phyloP scores from a whole-genome alignment of 257 asterid genomes.

The Salvia hispanica region DNA sequence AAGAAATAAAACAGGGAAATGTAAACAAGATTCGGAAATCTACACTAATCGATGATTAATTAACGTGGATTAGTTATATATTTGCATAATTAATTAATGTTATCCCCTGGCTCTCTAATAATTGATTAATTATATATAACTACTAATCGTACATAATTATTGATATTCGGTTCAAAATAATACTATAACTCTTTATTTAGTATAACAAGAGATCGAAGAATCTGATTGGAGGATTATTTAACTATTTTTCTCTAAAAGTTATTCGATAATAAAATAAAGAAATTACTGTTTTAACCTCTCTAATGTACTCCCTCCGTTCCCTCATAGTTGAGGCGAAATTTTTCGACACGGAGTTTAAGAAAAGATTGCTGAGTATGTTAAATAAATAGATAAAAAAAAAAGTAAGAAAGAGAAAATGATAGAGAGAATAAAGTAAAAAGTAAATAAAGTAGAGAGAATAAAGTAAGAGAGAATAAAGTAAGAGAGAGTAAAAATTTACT shows the following conservation, averaged over 20 bases:
- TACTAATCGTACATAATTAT: not conserved
- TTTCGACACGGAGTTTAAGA: too few relatives aligned
- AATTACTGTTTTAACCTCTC: not conserved
- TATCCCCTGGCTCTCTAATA: slow-evolving; percentile 14
- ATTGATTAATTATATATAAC: too few relatives aligned
- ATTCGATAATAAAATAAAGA: not conserved
- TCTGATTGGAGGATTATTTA: not conserved
- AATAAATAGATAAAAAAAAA: too few relatives aligned
- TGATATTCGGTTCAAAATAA: not conserved
- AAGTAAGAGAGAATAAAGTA: too few relatives aligned
- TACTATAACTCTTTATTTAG: not conserved
- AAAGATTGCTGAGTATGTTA: too few relatives aligned
- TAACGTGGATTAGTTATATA: slow-evolving; percentile 25
- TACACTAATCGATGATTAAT: slow-evolving; percentile 20
- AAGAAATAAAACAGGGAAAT: not conserved
- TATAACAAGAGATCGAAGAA: not conserved
- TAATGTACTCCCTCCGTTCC: too few relatives aligned
- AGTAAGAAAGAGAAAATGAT: too few relatives aligned
- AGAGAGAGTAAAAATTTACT: too few relatives aligned
- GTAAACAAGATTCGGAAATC: slow-evolving; percentile 2
- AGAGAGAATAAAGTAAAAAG: too few relatives aligned
- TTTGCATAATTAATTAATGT: slow-evolving; percentile 25
- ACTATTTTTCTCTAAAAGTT: not conserved
- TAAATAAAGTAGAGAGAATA: too few relatives aligned
- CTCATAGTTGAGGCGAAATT: too few relatives aligned